A percentile compares a stretch with the other conserved stretches of the same genome.
phyloP scores from a whole-genome alignment of 768 basidiomycete genomes.

The Suillus cothurnatus region DNA sequence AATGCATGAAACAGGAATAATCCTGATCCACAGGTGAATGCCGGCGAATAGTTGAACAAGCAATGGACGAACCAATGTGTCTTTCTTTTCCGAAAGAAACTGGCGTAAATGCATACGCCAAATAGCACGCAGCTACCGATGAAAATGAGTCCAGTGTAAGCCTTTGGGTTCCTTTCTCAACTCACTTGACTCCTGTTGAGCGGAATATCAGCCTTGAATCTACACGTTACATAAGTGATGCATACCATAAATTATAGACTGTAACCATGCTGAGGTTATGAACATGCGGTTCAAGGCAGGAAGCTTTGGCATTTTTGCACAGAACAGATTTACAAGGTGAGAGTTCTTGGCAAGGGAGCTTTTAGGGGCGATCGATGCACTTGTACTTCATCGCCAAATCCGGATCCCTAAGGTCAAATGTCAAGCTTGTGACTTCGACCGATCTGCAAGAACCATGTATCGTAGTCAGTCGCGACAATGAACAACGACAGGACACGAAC shows the following conservation, averaged over 20 bases:
- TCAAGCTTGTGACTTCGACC: neutral
- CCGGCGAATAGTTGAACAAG: neutral
- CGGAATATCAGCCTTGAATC: neutral
- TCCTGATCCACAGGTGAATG: neutral
- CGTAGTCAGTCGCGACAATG: neutral
- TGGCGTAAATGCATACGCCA: constrained; percentile 4
- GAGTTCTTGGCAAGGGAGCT: neutral
- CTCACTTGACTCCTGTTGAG: constrained; percentile 10
- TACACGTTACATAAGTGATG: neutral
- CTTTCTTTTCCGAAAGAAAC: neutral
- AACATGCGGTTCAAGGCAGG: constrained; percentile 8
- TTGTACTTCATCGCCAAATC: neutral
- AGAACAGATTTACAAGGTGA: neutral
- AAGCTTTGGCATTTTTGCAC: neutral
- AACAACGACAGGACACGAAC: neutral
- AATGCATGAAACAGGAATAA: neutral
- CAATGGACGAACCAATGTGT: constrained; percentile 8
- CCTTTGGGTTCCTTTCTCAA: neutral
- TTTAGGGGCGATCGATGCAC: neutral
- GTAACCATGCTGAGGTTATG: constrained; percentile 6
- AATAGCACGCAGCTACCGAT: constrained; percentile 8
- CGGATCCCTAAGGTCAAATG: neutral
- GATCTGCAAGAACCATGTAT: neutral
- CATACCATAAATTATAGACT: constrained; percentile 10
- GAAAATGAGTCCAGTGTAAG: neutral